phyloP scores from a whole-genome alignment of 305 asterid genomes.

The Coffea humblotiana region DNA sequence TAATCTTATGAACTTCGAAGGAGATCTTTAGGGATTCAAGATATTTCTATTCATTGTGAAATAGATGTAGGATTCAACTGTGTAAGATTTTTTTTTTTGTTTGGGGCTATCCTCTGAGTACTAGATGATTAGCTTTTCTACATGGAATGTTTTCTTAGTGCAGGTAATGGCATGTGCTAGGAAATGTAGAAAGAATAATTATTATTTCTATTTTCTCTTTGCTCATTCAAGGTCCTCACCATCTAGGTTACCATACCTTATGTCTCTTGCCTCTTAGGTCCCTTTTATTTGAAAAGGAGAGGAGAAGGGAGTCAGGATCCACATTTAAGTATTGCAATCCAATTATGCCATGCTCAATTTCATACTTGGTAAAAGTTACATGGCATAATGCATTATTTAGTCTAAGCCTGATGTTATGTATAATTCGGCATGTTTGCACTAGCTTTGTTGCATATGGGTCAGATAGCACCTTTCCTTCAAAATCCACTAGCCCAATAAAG shows the following conservation, averaged over 20 bases:
- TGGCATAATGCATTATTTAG: background rate
- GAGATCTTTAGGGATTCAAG: background rate
- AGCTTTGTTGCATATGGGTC: background rate
- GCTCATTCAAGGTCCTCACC: background rate
- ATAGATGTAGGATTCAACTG: background rate
- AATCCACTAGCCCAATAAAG: background rate
- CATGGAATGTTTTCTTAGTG: too few species aligned
- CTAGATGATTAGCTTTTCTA: background rate
- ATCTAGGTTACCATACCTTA: too few species aligned
- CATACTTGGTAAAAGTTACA: background rate
- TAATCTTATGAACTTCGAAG: background rate
- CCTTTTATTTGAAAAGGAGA: too few species aligned
- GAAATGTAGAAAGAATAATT: background rate
- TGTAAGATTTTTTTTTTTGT: background rate
- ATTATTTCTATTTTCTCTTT: background rate
- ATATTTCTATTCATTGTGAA: background rate
- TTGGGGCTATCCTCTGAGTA: background rate
- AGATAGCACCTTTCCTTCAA: background rate
- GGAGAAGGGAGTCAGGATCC: too few species aligned
- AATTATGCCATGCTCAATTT: background rate
- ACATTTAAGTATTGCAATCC: too few species aligned
- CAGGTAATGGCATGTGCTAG: background rate
- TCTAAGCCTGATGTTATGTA: background rate
- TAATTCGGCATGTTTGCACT: background rate
- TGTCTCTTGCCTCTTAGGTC: too few species aligned